These are phyloP conservation scores for Pseudocercospora macadamiae DNA, from an alignment of 2,329 filamentous ascomycete species.

Conservation along the genomic window DNA sequence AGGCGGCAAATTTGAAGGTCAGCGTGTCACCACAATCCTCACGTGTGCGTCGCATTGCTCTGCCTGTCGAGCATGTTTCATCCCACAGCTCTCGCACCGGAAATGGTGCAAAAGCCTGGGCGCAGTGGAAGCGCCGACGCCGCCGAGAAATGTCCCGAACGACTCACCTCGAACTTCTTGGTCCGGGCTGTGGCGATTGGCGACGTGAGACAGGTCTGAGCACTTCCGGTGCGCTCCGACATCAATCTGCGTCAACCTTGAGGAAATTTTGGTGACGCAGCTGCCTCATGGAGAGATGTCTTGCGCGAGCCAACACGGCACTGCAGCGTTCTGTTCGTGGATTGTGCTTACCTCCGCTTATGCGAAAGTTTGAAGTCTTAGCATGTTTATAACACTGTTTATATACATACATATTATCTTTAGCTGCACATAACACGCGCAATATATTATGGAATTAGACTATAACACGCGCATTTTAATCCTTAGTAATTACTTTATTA, in stretches of 20 bases:
- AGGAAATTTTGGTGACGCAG: not conserved
- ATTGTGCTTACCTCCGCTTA: too few relatives aligned
- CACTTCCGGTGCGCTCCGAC: not conserved
- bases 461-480: too few relatives aligned
- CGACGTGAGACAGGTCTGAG: not conserved
- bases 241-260: not conserved
- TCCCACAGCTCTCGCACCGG: not conserved
- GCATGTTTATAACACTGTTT: too few relatives aligned
- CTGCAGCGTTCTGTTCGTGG: not conserved
- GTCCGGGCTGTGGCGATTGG: not conserved
- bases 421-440: too few relatives aligned
- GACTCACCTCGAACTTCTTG: not conserved
- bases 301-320: not conserved
- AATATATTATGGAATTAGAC: too few relatives aligned
- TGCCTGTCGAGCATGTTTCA: not conserved
- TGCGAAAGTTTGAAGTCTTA: too few relatives aligned
- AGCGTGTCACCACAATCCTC: not conserved
- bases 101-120: too few relatives aligned
- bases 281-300: not conserved
- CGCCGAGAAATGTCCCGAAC: conserved; percentile 1
- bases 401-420: too few relatives aligned
- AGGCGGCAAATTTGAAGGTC: not conserved
- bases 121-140: not conserved
- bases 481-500: too few relatives aligned
- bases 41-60: not conserved